Evolutionary conservation across 1,284 basidiomycete genomes (phyloP).

Genomic region (Fomitopsis palustris): DNA sequence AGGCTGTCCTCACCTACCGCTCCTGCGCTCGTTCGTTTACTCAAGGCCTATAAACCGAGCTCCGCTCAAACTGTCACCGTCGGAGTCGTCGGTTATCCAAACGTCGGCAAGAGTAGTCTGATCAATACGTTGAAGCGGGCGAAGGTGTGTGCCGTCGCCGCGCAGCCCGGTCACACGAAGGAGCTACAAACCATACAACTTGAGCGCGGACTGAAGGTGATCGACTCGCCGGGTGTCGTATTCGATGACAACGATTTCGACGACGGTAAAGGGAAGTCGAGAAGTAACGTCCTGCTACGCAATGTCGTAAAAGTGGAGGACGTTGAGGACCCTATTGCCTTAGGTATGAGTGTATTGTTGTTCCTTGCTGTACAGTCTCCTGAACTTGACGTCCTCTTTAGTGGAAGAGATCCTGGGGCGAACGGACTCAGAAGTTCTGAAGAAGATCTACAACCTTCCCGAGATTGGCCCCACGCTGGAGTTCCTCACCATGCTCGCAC

Average conservation of each 20-base stretch:
- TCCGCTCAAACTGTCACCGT: slow-evolving; percentile 77
- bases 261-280: slow-evolving; percentile 50
- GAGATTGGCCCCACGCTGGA: slow-evolving; percentile 71
- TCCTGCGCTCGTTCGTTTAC: slow-evolving; percentile 78
- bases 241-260: slow-evolving; percentile 69
- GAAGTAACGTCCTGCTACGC: slow-evolving; percentile 74
- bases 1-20: slow-evolving; percentile 79
- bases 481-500: slow-evolving; percentile 89
- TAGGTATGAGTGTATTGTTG: slow-evolving; percentile 50
- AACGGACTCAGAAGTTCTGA: slow-evolving; percentile 66
- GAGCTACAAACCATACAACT: slow-evolving; percentile 92
- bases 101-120: slow-evolving; percentile 94
- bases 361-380: slow-evolving; percentile 53
- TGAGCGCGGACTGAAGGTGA: slow-evolving; percentile 87
- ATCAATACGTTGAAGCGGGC: slow-evolving; percentile 94
- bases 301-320: slow-evolving; percentile 94
- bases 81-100: slow-evolving; percentile 95
- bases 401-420: slow-evolving; percentile 83
- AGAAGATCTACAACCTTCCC: slow-evolving; percentile 83
- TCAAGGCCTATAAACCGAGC: slow-evolving; percentile 88
- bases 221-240: slow-evolving; percentile 97
- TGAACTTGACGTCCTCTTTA: slow-evolving; percentile 25
- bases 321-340: slow-evolving; percentile 85
- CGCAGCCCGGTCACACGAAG: slow-evolving; percentile 93
- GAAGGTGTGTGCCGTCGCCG: slow-evolving; percentile 90